Evolutionary conservation across 2,329 filamentous ascomycete genomes (phyloP).

Genomic region (Fusarium lateritium): DNA sequence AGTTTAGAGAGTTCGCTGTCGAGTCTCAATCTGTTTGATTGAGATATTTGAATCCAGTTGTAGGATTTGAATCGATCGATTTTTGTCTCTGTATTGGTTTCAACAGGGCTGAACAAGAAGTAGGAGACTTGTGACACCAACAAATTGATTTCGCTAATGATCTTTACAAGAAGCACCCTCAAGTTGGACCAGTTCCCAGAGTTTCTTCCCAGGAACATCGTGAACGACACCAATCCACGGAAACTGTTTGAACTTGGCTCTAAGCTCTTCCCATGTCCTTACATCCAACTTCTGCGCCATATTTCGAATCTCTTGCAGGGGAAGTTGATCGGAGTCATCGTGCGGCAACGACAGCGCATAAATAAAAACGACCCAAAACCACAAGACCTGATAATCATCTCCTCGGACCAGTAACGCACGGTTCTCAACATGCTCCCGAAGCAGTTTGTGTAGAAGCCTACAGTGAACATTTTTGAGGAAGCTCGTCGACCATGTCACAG

Average conservation of each 20-base stretch:
- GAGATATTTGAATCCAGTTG: too few relatives aligned
- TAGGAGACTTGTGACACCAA: too few relatives aligned
- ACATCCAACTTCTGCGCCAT: slow-evolving; percentile 10
- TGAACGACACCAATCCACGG: slow-evolving; percentile 39
- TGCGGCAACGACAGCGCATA: slow-evolving; percentile 19
- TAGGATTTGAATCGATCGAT: too few relatives aligned
- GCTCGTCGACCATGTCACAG: slow-evolving; percentile 22
- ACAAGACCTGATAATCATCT: slow-evolving; percentile 18
- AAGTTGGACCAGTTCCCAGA: slow-evolving; percentile 23
- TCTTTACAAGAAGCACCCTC: too few relatives aligned
- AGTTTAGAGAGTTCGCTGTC: neutral
- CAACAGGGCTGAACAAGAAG: too few relatives aligned
- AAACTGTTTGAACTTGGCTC: slow-evolving; percentile 8
- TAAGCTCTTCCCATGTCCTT: slow-evolving; percentile 24
- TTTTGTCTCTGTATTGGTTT: too few relatives aligned
- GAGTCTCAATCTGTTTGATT: too few relatives aligned
- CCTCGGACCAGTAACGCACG: neutral
- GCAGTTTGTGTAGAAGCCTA: slow-evolving; percentile 16
- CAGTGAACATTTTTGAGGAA: slow-evolving; percentile 17
- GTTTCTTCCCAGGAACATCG: slow-evolving; percentile 13
- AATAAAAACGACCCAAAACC: slow-evolving; percentile 38
- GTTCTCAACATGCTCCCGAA: slow-evolving; percentile 5
- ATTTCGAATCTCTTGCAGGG: neutral
- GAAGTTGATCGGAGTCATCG: neutral
- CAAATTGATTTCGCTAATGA: too few relatives aligned